Base-by-base conservation (phyloP, 2,329 filamentous ascomycete genomes). In the Penicillium sp. region DNA sequence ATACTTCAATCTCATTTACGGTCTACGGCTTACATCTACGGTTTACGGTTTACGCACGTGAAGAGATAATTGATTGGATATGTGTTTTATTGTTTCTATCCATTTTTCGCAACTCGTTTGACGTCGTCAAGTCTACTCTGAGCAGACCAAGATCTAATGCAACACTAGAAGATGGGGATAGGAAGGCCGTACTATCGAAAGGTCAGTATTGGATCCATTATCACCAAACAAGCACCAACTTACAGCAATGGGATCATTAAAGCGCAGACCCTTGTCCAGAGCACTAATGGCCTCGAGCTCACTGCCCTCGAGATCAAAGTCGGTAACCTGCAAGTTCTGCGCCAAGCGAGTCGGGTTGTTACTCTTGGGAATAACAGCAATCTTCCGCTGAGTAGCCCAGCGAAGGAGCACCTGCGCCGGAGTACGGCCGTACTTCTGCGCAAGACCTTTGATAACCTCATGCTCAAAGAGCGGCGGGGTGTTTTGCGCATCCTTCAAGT, bases 291-390 rank as follows among this genome's bases (percentile, higher is more conserved):
- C 73, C 53, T 84, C 73, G 47, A 93, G 71, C 49, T 91, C 88
- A 31, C 74, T 73, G 60, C 82, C 67, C 22, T 77, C 75, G 27
- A 90, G 71, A 59, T 88, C 77, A 64, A 87, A 90, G 52, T 71
- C 72, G 54, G 74, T 79, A 52, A 82, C 80, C 56, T 83, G 78
- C 55, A 90, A 71, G 71, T 66, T 56, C 54, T 64, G 45, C 41
- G 60, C 43, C 38, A 59, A 39, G 14, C 59, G 46, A 49, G 64
- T 73, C 52, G 77, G 70, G 69, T 76, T 76, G 65, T 79, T 84
- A 54, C 79, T 84, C 80, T 91, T 91, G 58, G 87, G 87, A 60
- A 93, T 93, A 59, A 93, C 85, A 39, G 87, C 86, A 46, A 93
- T 75, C 26, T 82, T 82, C 41, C 86, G 79, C 77, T 94, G 88